These are phyloP conservation scores for Trichoderma lentiforme DNA, from an alignment of 2,329 filamentous ascomycete genomes.

Conservation along the genomic window DNA sequence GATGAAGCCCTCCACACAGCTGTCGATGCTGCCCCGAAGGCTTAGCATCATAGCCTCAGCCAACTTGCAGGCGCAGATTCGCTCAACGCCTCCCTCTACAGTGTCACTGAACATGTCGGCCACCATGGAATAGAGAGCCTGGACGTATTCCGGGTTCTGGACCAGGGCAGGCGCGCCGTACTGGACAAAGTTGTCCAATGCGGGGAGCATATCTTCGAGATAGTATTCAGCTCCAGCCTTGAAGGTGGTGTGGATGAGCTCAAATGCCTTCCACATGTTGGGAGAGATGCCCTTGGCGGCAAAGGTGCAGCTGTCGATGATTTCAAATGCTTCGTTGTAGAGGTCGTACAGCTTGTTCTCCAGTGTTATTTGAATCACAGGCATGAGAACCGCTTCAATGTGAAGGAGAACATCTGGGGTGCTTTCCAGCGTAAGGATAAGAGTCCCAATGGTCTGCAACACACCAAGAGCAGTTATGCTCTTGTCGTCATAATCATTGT, in stretches of 20 bases:
- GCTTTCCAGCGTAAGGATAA: slow-evolving; percentile 95
- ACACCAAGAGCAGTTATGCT: slow-evolving; percentile 96
- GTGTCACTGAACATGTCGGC: slow-evolving; percentile 89
- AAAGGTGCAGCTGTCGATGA: slow-evolving; percentile 98
- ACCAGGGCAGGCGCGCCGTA: slow-evolving; percentile 79
- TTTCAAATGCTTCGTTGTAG: slow-evolving; percentile 98
- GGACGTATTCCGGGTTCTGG: slow-evolving; percentile 80
- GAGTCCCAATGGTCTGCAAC: slow-evolving; percentile 92
- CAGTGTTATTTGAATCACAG: slow-evolving; percentile 90
- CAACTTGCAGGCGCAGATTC: slow-evolving; percentile 96
- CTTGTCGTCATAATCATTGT: slow-evolving; percentile 96
- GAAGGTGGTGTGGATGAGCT: slow-evolving; percentile 94
- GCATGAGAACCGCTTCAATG: slow-evolving; percentile 94
- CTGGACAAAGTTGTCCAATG: slow-evolving; percentile 95
- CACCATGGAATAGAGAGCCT: slow-evolving; percentile 90
- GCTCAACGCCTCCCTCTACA: slow-evolving; percentile 88
- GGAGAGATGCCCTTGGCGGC: slow-evolving; percentile 92
- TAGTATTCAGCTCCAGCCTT: slow-evolving; percentile 96
- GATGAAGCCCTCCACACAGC: slow-evolving; percentile 85
- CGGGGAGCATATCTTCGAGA: slow-evolving; percentile 97
- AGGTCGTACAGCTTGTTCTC: slow-evolving; percentile 92
- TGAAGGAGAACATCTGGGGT: slow-evolving; percentile 93
- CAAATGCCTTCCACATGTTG: slow-evolving; percentile 98
- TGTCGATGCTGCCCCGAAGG: slow-evolving; percentile 81
- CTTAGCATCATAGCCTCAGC: slow-evolving; percentile 97